These are phyloP conservation scores for Bruguiera sexangula DNA, from an alignment of 345 rosid genomes.

Conservation along the genomic window DNA sequence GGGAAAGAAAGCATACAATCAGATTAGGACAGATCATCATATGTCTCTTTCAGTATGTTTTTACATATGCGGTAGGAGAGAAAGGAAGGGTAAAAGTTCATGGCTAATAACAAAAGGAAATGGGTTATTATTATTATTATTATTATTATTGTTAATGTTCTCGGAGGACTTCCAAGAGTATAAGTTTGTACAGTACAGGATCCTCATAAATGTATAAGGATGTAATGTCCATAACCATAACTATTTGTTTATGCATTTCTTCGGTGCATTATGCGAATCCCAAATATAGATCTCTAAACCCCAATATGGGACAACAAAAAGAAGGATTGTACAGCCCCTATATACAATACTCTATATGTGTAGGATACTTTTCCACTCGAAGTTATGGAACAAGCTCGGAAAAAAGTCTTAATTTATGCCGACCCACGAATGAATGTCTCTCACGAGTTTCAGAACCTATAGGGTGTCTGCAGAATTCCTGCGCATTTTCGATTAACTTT, in stretches of 20 bases:
- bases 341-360: background rate
- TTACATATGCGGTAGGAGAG: too few relatives aligned
- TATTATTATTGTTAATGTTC: background rate
- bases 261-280: background rate
- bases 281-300: constrained; percentile 1
- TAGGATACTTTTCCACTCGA: too few relatives aligned
- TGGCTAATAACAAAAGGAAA: background rate
- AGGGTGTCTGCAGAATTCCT: background rate
- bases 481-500: too few relatives aligned
- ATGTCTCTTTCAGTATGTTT: too few relatives aligned
- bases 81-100: background rate
- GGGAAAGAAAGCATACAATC: too few relatives aligned
- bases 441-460: background rate
- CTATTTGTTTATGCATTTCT: constrained; percentile 1
- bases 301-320: background rate
- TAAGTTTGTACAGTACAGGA: background rate
- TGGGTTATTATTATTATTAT: too few relatives aligned
- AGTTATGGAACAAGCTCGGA: too few relatives aligned
- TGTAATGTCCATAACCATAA: too few relatives aligned
- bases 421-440: background rate
- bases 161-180: constrained; percentile 9
- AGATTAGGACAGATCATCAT: too few relatives aligned
- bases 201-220: background rate
- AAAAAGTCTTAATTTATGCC: background rate
- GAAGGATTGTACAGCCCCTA: background rate